Evolutionary conservation across 148 eudicot genomes (phyloP), one percentile per base, ranked within the genome.

Genomic region (Fagopyrum homotropicum): DNA sequence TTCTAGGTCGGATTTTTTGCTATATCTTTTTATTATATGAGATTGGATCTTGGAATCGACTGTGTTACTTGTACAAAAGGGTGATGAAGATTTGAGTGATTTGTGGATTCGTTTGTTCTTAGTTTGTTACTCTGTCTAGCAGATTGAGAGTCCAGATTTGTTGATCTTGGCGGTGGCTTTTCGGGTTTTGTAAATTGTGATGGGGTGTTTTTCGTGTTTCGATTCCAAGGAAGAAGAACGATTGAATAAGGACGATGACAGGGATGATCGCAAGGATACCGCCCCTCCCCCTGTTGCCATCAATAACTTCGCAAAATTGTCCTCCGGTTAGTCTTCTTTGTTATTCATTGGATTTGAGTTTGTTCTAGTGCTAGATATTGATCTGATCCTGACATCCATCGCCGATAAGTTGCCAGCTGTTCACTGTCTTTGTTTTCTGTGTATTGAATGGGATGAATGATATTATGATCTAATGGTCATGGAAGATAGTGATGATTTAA

Each of bases 181-280:
- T 35, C 40, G 40, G 40, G 2, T 35, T 35, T 35, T 35, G 40
- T 35, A 35, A n/a, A 43, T 8, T 12, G 45, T 30, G 59, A 77
- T 91, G 98, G 97, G 93, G 74, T 93, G 97, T 75, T 91, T 91
- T 74, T 87, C 97, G 9, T 94, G 98, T 79, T 94, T 94, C 79
- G 96, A 91, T 78, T 94, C 98, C 44, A 91, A 79, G 72, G 97
- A 89, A 60, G 96, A 86, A 78, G 86, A 89, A 60, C 83, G 86
- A 75, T 79, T 88, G 46, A 88, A 89, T 78, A 85, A 84, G 56
- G 71, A 77, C 14, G 84, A 78, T 40, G 88, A 79, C 0, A 75
- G 76, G 43, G 88, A 82, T 84, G 82, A 88, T 85, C 87, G 72
- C 68, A 84, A 83, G 51, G 81, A 85, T 69, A 73, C 59, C 7